Evolutionary conservation across 441 rosid genomes (phyloP), one percentile per base, ranked within the genome.

Genomic region (Gossypium aridum): DNA sequence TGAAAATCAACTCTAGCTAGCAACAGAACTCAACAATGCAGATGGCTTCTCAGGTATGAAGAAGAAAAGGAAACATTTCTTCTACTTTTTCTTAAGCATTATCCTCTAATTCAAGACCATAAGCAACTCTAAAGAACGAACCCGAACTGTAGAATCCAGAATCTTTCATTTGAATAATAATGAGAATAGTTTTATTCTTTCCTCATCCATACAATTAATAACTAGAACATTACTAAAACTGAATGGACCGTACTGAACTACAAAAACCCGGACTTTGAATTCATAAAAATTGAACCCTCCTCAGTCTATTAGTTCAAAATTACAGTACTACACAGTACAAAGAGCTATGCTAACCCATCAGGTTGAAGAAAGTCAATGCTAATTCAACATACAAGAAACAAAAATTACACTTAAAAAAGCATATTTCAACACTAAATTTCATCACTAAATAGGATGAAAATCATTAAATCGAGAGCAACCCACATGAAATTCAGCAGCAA

Each of bases 381-480:
- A 51, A 69, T 39, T 39, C 47, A 69, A 9, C 61, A 51, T 3
- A 25, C 25, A 51, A 51, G n/a, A 9, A 67, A 26, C 62, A 74
- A 25, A 26, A 70, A 37, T 6, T 28, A 43, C 60, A 53, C 3
- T 19, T 6, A 62, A 16, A 26, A 31, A 62, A 28, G 13, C 37
- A 60, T 25, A 60, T 26, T 63, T 37, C 16, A 71, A 71, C 45
- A 75, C 9, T 0, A 47, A 56, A 75, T 47, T 61, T 54, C 13
- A 26, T 47, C 17, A 54, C 73, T 54, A 70, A 66, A 31, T 70
- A 54, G 63, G 51, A 70, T n/a, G 16, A 28, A 70, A 60, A 13
- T 31, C 10, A 47, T 16, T 17, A 39, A 66, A 56, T 37, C 13
- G 7, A 16, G 17, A 17, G 8, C 64, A 47, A 63, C n/a, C 9